Conservation (phyloP, 2,329 filamentous ascomycete species). For the Fusarium nematophilum region DNA sequence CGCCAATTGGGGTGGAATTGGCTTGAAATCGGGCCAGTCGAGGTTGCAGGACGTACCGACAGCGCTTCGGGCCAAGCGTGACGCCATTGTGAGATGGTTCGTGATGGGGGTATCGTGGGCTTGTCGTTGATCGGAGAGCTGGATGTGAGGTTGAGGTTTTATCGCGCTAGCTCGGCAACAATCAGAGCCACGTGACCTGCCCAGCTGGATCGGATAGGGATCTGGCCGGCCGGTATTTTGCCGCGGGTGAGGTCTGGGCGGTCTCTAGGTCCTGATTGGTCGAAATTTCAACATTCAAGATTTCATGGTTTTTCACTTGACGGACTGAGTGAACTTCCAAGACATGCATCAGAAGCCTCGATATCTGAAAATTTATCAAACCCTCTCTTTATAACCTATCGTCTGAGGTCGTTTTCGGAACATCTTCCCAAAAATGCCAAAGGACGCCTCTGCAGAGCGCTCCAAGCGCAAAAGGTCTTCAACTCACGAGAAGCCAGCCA, state of each 20-base stretch:
- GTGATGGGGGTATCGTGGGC: constrained; percentile 63
- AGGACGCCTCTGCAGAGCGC: constrained; percentile 43
- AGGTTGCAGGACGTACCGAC: constrained; percentile 75
- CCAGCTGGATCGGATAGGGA: constrained; percentile 29
- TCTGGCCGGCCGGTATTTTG: constrained; percentile 45
- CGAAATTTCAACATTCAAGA: constrained; percentile 43
- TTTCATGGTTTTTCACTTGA: constrained; percentile 44
- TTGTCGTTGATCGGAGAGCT: constrained; percentile 59
- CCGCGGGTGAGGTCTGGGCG: constrained; percentile 19
- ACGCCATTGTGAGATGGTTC: constrained; percentile 87
- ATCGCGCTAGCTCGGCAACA: constrained; percentile 57
- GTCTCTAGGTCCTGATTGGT: constrained; percentile 42
- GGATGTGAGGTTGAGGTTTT: constrained; percentile 63
- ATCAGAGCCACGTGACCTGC: constrained; percentile 51
- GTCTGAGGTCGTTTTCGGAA: background rate
- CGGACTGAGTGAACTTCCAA: constrained; percentile 22
- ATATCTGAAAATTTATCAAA: background rate
- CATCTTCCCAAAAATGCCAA: constrained; percentile 41
- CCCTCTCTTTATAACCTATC: background rate
- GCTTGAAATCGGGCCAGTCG: constrained; percentile 17
- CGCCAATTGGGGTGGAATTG: constrained; percentile 45
- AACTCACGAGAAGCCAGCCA: constrained; percentile 58
- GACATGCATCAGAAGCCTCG: background rate
- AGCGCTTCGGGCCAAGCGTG: constrained; percentile 94
- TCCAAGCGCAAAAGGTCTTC: constrained; percentile 65